A percentile compares a stretch with the other conserved stretches of the same genome.
Conservation (phyloP, 2,329 filamentous ascomycete species). For the Magnaporthiopsis incrustans region DNA sequence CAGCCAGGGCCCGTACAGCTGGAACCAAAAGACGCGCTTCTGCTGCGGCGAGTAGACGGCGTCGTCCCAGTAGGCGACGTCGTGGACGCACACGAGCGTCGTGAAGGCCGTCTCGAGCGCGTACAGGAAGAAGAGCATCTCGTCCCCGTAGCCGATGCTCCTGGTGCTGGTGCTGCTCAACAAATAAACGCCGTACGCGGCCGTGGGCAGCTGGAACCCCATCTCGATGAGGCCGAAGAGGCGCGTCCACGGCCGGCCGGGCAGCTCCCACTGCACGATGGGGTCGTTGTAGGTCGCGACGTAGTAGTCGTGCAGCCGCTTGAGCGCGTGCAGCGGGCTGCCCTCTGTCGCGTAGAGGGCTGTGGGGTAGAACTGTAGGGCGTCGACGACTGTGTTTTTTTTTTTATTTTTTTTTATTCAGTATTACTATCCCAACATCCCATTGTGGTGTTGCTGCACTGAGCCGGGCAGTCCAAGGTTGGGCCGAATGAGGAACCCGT, state of each 20-base stretch:
- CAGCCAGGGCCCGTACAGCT: conserved; percentile 44
- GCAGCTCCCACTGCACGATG: conserved; percentile 31
- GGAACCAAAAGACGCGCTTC: conserved; percentile 38
- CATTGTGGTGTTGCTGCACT: no score
- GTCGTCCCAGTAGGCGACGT: conserved; percentile 40
- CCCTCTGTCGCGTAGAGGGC: conserved; percentile 32
- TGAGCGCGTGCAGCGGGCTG: conserved; percentile 39
- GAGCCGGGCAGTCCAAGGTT: no score
- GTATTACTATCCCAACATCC: no score
- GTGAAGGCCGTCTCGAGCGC: conserved; percentile 43
- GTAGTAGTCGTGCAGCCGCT: conserved; percentile 38
- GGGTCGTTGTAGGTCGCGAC: conserved; percentile 42
- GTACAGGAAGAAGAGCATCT: conserved; percentile 45
- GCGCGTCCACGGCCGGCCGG: conserved; percentile 39
- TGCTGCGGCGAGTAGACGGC: conserved; percentile 33
- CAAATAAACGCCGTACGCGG: conserved; percentile 35
- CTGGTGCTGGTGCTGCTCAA: conserved; percentile 20
- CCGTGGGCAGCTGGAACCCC: conserved; percentile 41
- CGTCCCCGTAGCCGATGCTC: conserved; percentile 28
- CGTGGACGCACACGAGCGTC: conserved; percentile 41
- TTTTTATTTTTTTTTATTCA: no score
- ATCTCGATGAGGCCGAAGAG: conserved; percentile 43
- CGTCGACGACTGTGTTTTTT: conserved; percentile 39
- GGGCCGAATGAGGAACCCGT: no score
- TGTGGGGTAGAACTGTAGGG: conserved; percentile 43